Evolutionary conservation across 805 yeast species (phyloP), one percentile per base, ranked within the genome.

Genomic region (Spathaspora passalidarum): DNA sequence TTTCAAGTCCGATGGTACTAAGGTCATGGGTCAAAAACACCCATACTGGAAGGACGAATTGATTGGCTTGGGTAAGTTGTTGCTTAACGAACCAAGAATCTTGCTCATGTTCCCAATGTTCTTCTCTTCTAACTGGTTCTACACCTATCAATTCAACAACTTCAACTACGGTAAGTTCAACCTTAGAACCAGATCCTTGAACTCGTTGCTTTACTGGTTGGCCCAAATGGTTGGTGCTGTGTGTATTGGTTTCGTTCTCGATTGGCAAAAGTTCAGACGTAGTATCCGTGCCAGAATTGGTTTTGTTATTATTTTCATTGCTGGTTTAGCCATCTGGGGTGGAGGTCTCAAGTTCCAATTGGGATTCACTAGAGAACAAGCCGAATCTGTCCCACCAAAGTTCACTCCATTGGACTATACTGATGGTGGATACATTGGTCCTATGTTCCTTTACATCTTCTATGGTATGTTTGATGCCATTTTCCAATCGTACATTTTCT

Each of bases 51-150:
- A 64, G 53, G 59, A 67, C 18, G 84, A 80, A 55, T 44, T 79
- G 38, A 47, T 52, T 13, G 78, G 68, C 38, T 65, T 79, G 54
- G 59, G 58, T 49, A 55, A 56, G 37, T 60, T 71, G 41, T 64
- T 77, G 49, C 57, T 54, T 44, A 51, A 49, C 19, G 76, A 75
- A 53, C 78, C 78, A 40, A 67, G 63, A 57, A 75, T 81, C 43
- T 56, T 73, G 40, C 59, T 75, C 20, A 35, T 50, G 59, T 75
- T 82, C 71, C 86, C 86, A 38, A 73, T 79, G 78, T 81, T 81
- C 59, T 76, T 78, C 52, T 72, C 82, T 22, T 78, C 86, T 32
- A 81, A 81, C 67, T 81, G 82, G 82, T 81, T 80, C 66, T 80
- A 80, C 69, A 78, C 85, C 39, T 81, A 81, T 61, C 84, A 81